Conservation (phyloP, 1,139 yeast species). For the Pichia sp. region DNA sequence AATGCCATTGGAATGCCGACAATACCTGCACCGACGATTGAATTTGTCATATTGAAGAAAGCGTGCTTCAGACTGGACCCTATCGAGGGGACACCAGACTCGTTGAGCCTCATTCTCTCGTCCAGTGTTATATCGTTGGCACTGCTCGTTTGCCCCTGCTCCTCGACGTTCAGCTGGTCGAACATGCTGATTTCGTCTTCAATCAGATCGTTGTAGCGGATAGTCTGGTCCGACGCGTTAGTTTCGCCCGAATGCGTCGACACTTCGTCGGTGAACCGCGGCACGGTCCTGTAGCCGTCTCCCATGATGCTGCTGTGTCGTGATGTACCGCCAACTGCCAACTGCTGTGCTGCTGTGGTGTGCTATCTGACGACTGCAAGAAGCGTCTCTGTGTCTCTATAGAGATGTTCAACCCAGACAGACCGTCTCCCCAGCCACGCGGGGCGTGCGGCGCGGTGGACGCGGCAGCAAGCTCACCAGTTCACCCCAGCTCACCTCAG, state of each 20-base stretch:
- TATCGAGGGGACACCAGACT: neutral
- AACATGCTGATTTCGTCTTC: constrained; percentile 15
- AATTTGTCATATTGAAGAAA: constrained; percentile 94
- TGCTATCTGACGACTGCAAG: no score
- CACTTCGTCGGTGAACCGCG: neutral
- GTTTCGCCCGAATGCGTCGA: neutral
- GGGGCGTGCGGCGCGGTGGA: no score
- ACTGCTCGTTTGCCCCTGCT: constrained; percentile 6
- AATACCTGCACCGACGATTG: constrained; percentile 89
- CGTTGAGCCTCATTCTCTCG: neutral
- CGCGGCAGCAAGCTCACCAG: no score
- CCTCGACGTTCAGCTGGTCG: constrained; percentile 16
- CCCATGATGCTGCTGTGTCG: neutral
- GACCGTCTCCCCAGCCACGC: no score
- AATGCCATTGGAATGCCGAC: constrained; percentile 92
- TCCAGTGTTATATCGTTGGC: neutral
- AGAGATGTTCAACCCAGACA: no score
- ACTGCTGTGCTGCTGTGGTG: no score
- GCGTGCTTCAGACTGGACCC: constrained; percentile 68
- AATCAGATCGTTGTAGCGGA: constrained; percentile 12
- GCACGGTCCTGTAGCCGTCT: neutral
- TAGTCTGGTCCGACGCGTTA: neutral
- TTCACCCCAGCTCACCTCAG: no score
- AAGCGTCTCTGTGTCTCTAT: no score
- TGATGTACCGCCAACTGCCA: no score